Evolutionary conservation across 2,329 filamentous ascomycete species (phyloP), one percentile per base, ranked within the genome.

Genomic region (Aspergillus luchuensis): DNA sequence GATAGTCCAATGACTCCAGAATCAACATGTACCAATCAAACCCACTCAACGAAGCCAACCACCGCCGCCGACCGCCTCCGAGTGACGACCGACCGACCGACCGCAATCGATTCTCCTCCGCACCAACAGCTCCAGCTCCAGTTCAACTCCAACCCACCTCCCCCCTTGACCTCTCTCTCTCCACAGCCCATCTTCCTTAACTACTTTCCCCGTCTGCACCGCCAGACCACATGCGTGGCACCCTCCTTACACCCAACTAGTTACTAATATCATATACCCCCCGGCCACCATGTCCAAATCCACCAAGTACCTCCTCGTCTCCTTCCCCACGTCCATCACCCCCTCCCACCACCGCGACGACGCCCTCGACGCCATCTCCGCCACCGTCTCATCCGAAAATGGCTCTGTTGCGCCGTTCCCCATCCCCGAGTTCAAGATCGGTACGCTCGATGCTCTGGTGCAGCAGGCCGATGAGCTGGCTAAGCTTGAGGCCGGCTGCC

Each of bases 351-450:
- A 94, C 79, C 85, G 85, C 71, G 89, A 94, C 67, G 91, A 96
- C 76, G 92, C 94, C 66, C 82, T 97, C 67, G 85, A 87, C 51
- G 86, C 91, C 49, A 80, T 99, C 63, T 87, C 88, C 68, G 81
- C 88, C 58, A 91, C 89, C 45, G 84, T 97, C 58, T 83, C 86
- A 53, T 80, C 86, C 59, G 91, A 96, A 70, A 88, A 91, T 76
- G 92, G 90, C 74, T 87, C 85, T 56, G 89, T 92, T 49, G 81
- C 87, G 55, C 87, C 88, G 2, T 97, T 98, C 74, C 81, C 86
- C 59, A 90, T 98, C 65, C 95, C 95, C 19, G 89, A 92, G 66
- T 97, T 99, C 85, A 99, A 98, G 82, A 96, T 99, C 76, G 95
- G 95, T 60, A 97, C 95, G 0, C 85, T 99, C 39, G 95, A 99